Base-by-base conservation (phyloP, 1,139 yeast species). In the Nadsonia commutata region DNA sequence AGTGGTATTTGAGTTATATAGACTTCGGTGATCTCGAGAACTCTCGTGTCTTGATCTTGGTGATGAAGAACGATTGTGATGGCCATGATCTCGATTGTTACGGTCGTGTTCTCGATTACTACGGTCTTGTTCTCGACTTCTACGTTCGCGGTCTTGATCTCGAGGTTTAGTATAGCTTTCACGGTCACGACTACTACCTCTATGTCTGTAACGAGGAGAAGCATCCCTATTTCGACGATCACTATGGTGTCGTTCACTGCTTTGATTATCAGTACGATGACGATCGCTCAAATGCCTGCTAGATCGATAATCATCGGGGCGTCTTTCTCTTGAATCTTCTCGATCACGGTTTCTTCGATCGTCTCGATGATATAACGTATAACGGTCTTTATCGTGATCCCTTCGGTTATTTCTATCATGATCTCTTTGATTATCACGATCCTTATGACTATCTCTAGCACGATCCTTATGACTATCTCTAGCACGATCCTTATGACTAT, bases 101-200 rank as follows among this genome's bases (percentile, higher is more conserved):
- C 27, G 20, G 4, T 38, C 45, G 38, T 23, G 27, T 11, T 27
- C 20, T 11, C 20, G 9, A 23, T 38, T 37, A 6, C 48, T 45
- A 20, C 48, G 45, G 18, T 47, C 49, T 9, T 46, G 41, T 3
- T 45, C 49, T 4, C 45, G 39, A 3, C 40, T 39, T 2, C 40
- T 43, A 11, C 47, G 17, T 8, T 45, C 49, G 13, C 48, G 48
- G 16, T 48, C 50, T 3, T 47, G 44, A 20, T 43, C 43, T 2
- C 45, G 43, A n/a, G n/a, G n/a, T n/a, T n/a, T n/a, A n/a, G n/a
- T n/a, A n/a, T n/a, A n/a, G n/a, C n/a, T n/a, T n/a, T 27, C 33
- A 13, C 44, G 22, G 36, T 42, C 17, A 22, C 38, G 21, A 22
- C 21, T 20, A 33, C 31, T 37, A 9, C 40, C 38, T 21, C 45